These are phyloP conservation scores for Penicillium bialowiezense DNA, from an alignment of 495 filamentous ascomycete genomes.

Conservation along the genomic window DNA sequence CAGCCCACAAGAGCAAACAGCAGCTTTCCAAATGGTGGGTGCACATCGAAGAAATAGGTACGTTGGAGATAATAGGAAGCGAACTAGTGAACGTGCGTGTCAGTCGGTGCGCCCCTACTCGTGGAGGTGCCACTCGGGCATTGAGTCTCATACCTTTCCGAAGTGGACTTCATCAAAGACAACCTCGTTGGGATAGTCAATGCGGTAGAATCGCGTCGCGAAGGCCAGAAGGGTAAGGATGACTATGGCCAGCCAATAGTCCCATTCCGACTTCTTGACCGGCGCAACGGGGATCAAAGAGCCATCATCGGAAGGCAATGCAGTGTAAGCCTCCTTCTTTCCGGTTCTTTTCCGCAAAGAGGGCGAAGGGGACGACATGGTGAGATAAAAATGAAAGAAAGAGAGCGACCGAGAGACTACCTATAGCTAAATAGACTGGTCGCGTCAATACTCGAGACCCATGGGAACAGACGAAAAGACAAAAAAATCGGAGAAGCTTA, in stretches of 20 bases:
- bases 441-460: slow-evolving; percentile 7
- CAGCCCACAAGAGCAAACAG: slow-evolving; percentile 86
- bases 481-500: slow-evolving; percentile 8
- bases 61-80: slow-evolving; percentile 95
- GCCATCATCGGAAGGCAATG: slow-evolving; percentile 29
- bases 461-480: not conserved
- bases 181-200: slow-evolving; percentile 90
- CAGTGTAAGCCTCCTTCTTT: slow-evolving; percentile 38
- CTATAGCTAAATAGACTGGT: slow-evolving; percentile 34
- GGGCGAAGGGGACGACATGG: slow-evolving; percentile 41
- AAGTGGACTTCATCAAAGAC: slow-evolving; percentile 99
- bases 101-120: slow-evolving; percentile 13
- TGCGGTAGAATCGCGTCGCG: slow-evolving; percentile 89
- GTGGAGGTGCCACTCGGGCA: not conserved
- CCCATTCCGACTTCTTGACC: slow-evolving; percentile 59
- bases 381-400: slow-evolving; percentile 21
- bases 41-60: slow-evolving; percentile 99
- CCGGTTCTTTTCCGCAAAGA: slow-evolving; percentile 52
- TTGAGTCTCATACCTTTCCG: slow-evolving; percentile 72
- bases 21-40: slow-evolving; percentile 85
- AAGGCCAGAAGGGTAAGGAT: slow-evolving; percentile 84
- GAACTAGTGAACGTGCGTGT: slow-evolving; percentile 56
- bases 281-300: slow-evolving; percentile 20
- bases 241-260: slow-evolving; percentile 77
- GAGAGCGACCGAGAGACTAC: slow-evolving; percentile 36